Base-by-base conservation (phyloP, 1,284 basidiomycete genomes). In the Ganoderma multipileum region DNA sequence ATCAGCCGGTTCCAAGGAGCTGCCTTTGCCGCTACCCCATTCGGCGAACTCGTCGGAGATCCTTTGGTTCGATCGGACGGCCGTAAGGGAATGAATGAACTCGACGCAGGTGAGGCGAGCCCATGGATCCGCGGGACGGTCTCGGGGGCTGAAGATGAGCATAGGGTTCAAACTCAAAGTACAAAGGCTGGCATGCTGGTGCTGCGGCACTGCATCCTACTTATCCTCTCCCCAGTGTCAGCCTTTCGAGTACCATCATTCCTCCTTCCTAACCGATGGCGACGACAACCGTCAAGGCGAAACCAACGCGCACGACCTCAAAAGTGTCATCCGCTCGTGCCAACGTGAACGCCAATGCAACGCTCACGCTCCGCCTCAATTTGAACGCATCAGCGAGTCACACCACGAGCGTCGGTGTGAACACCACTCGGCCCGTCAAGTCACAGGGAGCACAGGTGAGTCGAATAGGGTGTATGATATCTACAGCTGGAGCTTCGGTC, bases 341-440 rank as follows among this genome's bases (percentile, higher is more conserved):
- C 20, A 58, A 38, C 18, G 55, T n/a, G 23, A 63, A 26, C 23
- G 39, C 47, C 6, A 63, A 28, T 36, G 54, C 61, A 7, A 54
- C 61, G n/a, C 38, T 63, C 36, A 63, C 62, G 38, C 62, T 63
- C 3, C 62, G 41, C 8, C 62, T 63, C 33, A 63, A 63, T 12
- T 5, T 63, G 33, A 52, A 41, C 62, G 26, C 61, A 54, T n/a
- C 55, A 33, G 20, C 20, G 41, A 52, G 47, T 12, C 62, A 50
- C 23, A 20, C 36, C n/a, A 18, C 39, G 3, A n/a, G 20, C 26
- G 16, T 55, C 39, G 41, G 26, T 36, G 62, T 36, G 23, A 41
- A 63, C 36, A 30, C 30, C 2, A 11, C 28, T 12, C 36, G 26
- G 44, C 30, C 20, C 14, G 30, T 33, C 18, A 28, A 18, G 23